Conservation (phyloP, 805 yeast species). For the Saccharomycopsis fibuligera region DNA sequence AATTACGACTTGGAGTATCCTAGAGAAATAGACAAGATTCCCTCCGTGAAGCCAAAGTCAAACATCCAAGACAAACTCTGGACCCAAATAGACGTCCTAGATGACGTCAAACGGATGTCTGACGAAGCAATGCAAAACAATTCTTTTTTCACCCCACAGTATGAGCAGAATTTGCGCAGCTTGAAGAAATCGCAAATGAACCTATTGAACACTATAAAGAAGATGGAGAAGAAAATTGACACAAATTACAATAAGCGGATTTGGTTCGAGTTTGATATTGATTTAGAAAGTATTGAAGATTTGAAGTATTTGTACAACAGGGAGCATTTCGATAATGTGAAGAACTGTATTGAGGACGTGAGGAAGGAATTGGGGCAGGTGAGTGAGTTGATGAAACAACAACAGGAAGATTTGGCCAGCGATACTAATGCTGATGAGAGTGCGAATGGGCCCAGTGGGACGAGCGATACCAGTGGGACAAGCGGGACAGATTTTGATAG, state of each 20-base stretch:
- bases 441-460: no score
- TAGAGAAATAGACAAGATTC: slow-evolving; percentile 38
- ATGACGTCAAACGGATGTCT: slow-evolving; percentile 66
- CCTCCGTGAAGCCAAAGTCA: slow-evolving; percentile 50
- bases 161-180: slow-evolving; percentile 23
- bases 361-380: slow-evolving; percentile 11
- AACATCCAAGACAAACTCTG: slow-evolving; percentile 72
- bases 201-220: slow-evolving; percentile 15
- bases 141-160: slow-evolving; percentile 42
- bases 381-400: slow-evolving; percentile 7
- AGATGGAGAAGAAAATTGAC: slow-evolving; percentile 16
- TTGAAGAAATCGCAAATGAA: slow-evolving; percentile 16
- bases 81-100: slow-evolving; percentile 82
- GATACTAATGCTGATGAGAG: no score
- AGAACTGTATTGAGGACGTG: slow-evolving; percentile 12
- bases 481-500: neutral
- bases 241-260: slow-evolving; percentile 10
- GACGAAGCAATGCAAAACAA: slow-evolving; percentile 35
- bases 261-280: slow-evolving; percentile 21
- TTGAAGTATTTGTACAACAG: slow-evolving; percentile 18
- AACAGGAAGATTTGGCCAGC: slow-evolving; percentile 3
- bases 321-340: slow-evolving; percentile 16
- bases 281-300: slow-evolving; percentile 16
- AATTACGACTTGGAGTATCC: slow-evolving; percentile 16
- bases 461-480: neutral